These are phyloP conservation scores for Flaveria ramosissima DNA, from an alignment of 129 eudicot species.

Conservation along the genomic window DNA sequence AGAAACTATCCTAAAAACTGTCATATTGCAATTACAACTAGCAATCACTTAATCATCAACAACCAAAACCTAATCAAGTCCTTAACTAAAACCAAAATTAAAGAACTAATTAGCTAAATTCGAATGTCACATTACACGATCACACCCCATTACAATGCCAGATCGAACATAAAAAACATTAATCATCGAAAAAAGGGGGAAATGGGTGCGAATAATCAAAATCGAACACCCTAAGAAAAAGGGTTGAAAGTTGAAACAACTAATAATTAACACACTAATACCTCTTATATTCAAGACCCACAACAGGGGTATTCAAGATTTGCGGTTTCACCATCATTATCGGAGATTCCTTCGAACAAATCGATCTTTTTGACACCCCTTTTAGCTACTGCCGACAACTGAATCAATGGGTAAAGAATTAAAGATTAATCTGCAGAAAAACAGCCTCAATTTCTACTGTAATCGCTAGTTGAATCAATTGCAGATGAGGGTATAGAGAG, in stretches of 20 bases:
- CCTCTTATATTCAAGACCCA: constrained; percentile 33
- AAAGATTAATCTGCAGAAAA: no score
- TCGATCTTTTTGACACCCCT: constrained; percentile 17
- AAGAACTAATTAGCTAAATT: background rate
- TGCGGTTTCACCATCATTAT: constrained; percentile 34
- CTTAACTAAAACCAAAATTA: background rate
- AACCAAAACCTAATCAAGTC: no score
- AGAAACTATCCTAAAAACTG: background rate
- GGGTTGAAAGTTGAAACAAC: background rate
- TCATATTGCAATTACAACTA: background rate
- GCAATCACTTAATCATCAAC: no score
- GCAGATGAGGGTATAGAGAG: background rate
- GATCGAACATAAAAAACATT: background rate
- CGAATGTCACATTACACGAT: background rate
- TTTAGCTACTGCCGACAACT: constrained; percentile 13
- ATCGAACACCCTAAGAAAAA: constrained; percentile 15
- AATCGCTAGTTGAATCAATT: background rate
- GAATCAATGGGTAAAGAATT: background rate
- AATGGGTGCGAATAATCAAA: constrained; percentile 3
- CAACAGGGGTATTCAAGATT: constrained; percentile 27
- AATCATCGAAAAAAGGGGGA: constrained; percentile 13
- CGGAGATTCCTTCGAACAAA: constrained; percentile 19
- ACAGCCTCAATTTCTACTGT: background rate
- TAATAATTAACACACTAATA: constrained; percentile 8
- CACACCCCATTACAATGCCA: background rate